phyloP scores from a whole-genome alignment of 2,329 filamentous ascomycete genomes.

The Talaromyces atroroseus region DNA sequence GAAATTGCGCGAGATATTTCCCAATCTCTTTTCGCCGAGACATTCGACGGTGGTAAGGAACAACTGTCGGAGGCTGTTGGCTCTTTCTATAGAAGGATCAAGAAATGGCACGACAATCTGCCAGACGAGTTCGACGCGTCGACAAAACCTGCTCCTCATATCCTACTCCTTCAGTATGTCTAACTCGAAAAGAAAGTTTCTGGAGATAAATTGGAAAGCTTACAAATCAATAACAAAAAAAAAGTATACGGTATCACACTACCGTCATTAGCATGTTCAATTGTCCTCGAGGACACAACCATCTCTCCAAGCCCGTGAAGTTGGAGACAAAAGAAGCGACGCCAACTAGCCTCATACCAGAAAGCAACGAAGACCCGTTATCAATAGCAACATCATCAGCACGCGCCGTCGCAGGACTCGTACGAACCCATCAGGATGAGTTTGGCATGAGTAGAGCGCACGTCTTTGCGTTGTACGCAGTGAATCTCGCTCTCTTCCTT shows the following conservation, averaged over 20 bases:
- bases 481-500: conserved; percentile 34
- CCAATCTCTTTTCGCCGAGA: conserved; percentile 24
- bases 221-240: conserved; percentile 1
- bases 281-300: conserved; percentile 20
- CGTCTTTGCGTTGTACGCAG: conserved; percentile 33
- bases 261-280: conserved; percentile 33
- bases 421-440: conserved; percentile 27
- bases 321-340: background rate
- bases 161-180: conserved; percentile 27
- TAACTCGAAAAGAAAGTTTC: background rate
- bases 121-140: conserved; percentile 24
- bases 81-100: conserved; percentile 25
- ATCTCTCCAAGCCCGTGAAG: background rate
- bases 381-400: conserved; percentile 26
- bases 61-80: conserved; percentile 22
- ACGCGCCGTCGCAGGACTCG: conserved; percentile 25
- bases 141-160: conserved; percentile 27
- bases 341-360: conserved; percentile 5
- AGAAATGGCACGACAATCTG: conserved; percentile 26
- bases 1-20: conserved; percentile 34
- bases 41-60: conserved; percentile 7
- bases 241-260: conserved; percentile 32
- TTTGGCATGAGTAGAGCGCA: conserved; percentile 32
- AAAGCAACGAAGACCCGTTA: background rate
- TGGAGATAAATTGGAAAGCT: background rate